Evolutionary conservation across 306 rosid species (phyloP), one percentile per base, ranked within the genome.

Genomic region (Cucurbita maxima): DNA sequence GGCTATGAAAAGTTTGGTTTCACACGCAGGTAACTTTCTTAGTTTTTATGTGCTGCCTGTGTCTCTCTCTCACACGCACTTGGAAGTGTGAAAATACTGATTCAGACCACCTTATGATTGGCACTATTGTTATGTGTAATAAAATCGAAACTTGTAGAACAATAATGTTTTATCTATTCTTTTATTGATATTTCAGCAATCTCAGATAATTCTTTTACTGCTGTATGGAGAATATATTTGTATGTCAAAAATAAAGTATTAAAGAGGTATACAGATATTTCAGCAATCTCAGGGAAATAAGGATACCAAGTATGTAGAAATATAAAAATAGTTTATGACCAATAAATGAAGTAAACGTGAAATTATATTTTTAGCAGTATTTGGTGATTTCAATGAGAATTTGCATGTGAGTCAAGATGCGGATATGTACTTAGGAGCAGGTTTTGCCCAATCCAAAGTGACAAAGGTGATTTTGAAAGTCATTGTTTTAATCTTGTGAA

Each of bases 1-100:
- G 97, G 96, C 79, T 95, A 91, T 75, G 97, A 95, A 84, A 89
- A 86, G 47, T 87, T 86, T 80, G 99, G 99, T 61, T 95, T 95
- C 87, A 78, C 77, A 19, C 87, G 92, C 87, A 89, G 99, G 99
- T 95, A 85, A 45, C 19, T 71, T 60, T 71, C 55, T 75, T 74
- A 67, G 45, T 34, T 51, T 51, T 15, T 52, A 48, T 69, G 40
- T 69, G 58, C 43, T 30, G 74, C 43, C 41, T 47, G 16, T 4
- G 58, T 69, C 7, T 48, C 53, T 30, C 57, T 6, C 58, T 44
- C 20, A 20, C 41, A 20, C 10, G 40, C 41, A 47, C 38, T 20
- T 66, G 38, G 19, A 20, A 13, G 20, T 44, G 57, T 25, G 38
- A 47, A 30, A 30, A 13, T 14, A 12, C 71, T 5, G 19, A 68